These are phyloP conservation scores for Talaromyces amestolkiae DNA, from an alignment of 2,329 filamentous ascomycete genomes.

Conservation along the genomic window DNA sequence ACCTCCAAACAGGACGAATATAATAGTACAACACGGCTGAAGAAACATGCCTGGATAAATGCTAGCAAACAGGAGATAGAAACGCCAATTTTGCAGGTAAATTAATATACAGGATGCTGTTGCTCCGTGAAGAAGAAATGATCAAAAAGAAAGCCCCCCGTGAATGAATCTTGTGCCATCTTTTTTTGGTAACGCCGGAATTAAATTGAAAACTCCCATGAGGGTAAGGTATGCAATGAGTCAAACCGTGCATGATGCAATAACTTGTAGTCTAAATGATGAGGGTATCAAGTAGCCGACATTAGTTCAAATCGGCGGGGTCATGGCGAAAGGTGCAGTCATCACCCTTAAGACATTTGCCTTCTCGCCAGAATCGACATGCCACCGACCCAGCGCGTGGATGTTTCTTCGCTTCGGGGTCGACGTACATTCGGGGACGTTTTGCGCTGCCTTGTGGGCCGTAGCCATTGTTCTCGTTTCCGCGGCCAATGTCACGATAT, in stretches of 20 bases:
- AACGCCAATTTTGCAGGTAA: background rate
- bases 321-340: slow-evolving; percentile 53
- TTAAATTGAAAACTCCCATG: background rate
- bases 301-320: slow-evolving; percentile 21
- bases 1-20: background rate
- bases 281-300: background rate
- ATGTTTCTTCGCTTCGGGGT: slow-evolving; percentile 36
- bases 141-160: background rate
- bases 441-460: slow-evolving; percentile 29
- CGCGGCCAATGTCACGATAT: slow-evolving; percentile 34
- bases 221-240: background rate
- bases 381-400: slow-evolving; percentile 46
- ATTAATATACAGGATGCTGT: slow-evolving; percentile 1
- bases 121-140: background rate
- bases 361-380: slow-evolving; percentile 55
- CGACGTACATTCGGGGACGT: slow-evolving; percentile 33
- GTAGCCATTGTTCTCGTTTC: slow-evolving; percentile 34
- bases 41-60: background rate
- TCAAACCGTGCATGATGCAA: background rate
- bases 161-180: background rate
- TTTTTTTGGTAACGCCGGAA: background rate
- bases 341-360: slow-evolving; percentile 54
- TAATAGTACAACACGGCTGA: background rate
- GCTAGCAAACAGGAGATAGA: background rate
- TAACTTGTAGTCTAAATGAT: background rate